Base-by-base conservation (phyloP, 2,329 filamentous ascomycete species). In the Talaromyces sp. region DNA sequence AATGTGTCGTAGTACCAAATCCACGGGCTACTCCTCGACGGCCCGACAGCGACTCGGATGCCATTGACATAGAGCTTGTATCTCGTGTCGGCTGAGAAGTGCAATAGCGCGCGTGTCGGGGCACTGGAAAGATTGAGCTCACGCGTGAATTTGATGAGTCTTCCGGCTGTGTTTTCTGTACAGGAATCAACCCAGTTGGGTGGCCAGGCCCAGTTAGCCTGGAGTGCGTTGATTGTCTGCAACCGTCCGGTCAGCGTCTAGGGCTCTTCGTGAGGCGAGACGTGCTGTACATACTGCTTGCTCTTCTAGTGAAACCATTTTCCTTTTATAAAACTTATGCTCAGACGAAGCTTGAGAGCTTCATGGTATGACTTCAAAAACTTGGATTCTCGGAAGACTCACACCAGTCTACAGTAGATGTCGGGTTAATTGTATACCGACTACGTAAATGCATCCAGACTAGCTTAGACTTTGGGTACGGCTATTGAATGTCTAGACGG, bases 1-100 rank as follows among this genome's bases (percentile, higher is more conserved):
- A 72, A 29, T 0, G 64, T 67, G 21, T 73, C 71, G 56, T 72
- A 73, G 55, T 71, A 72, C 71, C 71, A 73, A 17, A 71, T 69
- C 55, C 67, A 63, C 0, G 67, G 69, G 55, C 71, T 75, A 26
- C 77, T 68, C 35, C 74, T 69, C 1, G 70, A 66, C 2, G 77
- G 77, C 1, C 77, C 77, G 2, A 75, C 69, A 3, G 71, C 68
- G 14, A 77, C 67, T 10, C 71, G 68, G 0, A n/a, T 55, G 3
- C 70, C 69, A 66, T 80, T 80, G 46, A 80, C 68, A 29, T 67
- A 69, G 2, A 79, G 66, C 57, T 79, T 79, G 66, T 79, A 80
- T 9, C 75, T 69, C 5, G 77, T 80, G 41, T 80, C 77, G 6
- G 77, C 77, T 0, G 60, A 7, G 74, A 61, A 29, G 58, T 55